These are phyloP conservation scores for Conticribra guillardii DNA, from an alignment of 108 stramenopile genomes.

Conservation along the genomic window DNA sequence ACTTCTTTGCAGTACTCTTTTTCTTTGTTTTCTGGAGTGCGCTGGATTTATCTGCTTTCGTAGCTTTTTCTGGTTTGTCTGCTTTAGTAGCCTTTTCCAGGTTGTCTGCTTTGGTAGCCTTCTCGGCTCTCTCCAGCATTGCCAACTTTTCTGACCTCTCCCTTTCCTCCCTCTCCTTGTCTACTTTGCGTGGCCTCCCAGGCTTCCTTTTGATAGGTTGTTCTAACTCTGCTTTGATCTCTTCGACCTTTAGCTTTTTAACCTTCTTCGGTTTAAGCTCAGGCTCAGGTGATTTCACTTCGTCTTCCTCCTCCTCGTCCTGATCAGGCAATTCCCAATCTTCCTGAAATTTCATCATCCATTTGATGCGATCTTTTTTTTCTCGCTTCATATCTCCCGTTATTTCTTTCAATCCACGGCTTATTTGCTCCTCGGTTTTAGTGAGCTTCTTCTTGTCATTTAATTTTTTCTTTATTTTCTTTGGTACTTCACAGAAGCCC, in stretches of 20 bases:
- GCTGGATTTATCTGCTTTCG: conserved; percentile 23
- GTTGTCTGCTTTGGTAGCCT: conserved; percentile 19
- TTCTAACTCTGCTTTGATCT: neutral
- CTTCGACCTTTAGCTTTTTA: conserved; percentile 1
- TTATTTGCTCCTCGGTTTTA: conserved; percentile 54
- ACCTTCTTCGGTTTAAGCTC: conserved; percentile 9
- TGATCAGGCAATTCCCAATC: conserved; percentile 41
- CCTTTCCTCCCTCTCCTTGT: conserved; percentile 5
- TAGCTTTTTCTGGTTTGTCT: conserved; percentile 13
- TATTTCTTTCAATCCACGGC: conserved; percentile 39
- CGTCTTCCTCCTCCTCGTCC: conserved; percentile 10
- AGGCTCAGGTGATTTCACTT: conserved; percentile 1
- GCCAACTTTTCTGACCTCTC: conserved; percentile 34
- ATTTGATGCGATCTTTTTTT: conserved; percentile 38
- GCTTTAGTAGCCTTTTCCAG: conserved; percentile 11
- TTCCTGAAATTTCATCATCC: conserved; percentile 53
- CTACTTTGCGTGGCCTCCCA: conserved; percentile 36
- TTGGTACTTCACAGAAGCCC: conserved; percentile 43
- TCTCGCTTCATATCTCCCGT: conserved; percentile 30
- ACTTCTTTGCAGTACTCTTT: conserved; percentile 26
- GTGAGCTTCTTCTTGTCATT: conserved; percentile 45
- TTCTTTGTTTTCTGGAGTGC: neutral
- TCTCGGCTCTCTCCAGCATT: conserved; percentile 11
- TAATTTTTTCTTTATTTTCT: conserved; percentile 46
- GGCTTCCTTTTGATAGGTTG: conserved; percentile 40